Evolutionary conservation across 768 basidiomycete genomes (phyloP).

Genomic region (Strobilomyces dryophilus): DNA sequence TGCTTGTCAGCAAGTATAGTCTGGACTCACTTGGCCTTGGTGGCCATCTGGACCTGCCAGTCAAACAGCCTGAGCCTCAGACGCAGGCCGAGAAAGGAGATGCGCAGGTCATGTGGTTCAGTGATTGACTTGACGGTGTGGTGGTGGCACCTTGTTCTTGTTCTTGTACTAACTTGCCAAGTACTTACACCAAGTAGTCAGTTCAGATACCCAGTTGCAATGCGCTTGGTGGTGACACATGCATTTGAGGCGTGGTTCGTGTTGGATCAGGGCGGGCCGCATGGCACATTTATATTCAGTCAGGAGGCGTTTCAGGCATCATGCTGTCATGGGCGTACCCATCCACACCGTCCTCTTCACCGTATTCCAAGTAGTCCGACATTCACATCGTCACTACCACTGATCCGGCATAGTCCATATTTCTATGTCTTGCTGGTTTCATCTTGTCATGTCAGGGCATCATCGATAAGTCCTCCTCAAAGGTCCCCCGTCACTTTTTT

Average conservation of each 20-base stretch:
- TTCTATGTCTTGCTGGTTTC: slow-evolving; percentile 81
- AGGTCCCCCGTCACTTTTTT: slow-evolving; percentile 40
- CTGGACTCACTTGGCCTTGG: too few relatives aligned
- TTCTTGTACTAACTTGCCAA: too few relatives aligned
- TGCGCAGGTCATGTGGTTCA: too few relatives aligned
- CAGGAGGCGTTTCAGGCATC: not conserved
- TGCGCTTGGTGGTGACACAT: too few relatives aligned
- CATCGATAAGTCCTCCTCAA: slow-evolving; percentile 86
- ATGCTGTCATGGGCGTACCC: slow-evolving; percentile 7
- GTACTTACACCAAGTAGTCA: too few relatives aligned
- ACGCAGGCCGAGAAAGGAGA: too few relatives aligned
- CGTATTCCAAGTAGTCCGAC: slow-evolving; percentile 27
- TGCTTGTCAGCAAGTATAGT: too few relatives aligned
- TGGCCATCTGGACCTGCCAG: too few relatives aligned
- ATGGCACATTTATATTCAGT: not conserved
- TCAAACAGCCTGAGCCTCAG: too few relatives aligned
- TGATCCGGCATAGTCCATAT: slow-evolving; percentile 58
- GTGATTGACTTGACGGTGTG: too few relatives aligned
- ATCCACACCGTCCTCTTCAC: slow-evolving; percentile 20
- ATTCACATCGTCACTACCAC: not conserved
- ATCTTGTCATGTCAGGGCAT: slow-evolving; percentile 74
- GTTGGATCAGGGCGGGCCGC: not conserved
- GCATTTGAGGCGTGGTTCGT: not conserved
- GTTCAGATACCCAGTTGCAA: too few relatives aligned
- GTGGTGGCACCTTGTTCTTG: too few relatives aligned